Percentiles rank a stretch among this genome's conserved stretches.
These are phyloP conservation scores for Cyanophora paradoxa DNA, from an alignment of 78 protist species.

Conservation along the genomic window DNA sequence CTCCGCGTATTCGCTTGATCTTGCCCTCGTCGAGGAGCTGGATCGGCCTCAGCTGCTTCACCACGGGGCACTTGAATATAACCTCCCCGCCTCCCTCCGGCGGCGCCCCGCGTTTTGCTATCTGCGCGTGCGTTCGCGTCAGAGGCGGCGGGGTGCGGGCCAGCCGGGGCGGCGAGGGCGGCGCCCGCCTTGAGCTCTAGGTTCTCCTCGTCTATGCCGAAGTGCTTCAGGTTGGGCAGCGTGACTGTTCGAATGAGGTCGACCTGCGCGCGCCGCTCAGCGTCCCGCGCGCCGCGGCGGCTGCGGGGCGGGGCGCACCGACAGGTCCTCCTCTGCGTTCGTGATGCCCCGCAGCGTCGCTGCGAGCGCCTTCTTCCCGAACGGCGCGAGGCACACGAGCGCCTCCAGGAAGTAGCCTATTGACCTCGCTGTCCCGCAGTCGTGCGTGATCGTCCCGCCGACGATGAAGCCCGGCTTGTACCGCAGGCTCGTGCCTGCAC, in stretches of 20 bases:
- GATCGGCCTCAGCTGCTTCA: conserved; percentile 52
- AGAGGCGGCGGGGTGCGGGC: too few species aligned
- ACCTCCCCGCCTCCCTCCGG: conserved; percentile 92
- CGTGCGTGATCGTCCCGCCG: conserved; percentile 55
- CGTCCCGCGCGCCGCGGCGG: background rate
- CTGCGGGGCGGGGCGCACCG: conserved; percentile 9
- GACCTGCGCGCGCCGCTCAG: too few species aligned
- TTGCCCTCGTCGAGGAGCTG: conserved; percentile 61
- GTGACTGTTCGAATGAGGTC: conserved; percentile 80
- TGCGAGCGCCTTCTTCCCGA: conserved; percentile 59
- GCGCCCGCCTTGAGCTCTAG: too few species aligned
- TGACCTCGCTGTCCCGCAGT: conserved; percentile 31
- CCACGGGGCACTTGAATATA: conserved; percentile 61
- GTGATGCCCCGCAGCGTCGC: conserved; percentile 44
- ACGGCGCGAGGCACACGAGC: conserved; percentile 73
- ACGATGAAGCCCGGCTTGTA: conserved; percentile 55
- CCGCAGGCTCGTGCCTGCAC: background rate
- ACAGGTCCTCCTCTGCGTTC: background rate
- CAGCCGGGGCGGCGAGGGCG: too few species aligned
- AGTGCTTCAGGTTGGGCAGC: conserved; percentile 64
- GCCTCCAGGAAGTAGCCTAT: conserved; percentile 78
- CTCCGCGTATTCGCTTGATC: conserved; percentile 84
- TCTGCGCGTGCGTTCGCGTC: too few species aligned
- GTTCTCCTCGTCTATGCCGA: conserved; percentile 83
- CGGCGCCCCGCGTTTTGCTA: conserved; percentile 73